phyloP scores from a whole-genome alignment of 768 basidiomycete genomes.

The Megacollybia marginata region DNA sequence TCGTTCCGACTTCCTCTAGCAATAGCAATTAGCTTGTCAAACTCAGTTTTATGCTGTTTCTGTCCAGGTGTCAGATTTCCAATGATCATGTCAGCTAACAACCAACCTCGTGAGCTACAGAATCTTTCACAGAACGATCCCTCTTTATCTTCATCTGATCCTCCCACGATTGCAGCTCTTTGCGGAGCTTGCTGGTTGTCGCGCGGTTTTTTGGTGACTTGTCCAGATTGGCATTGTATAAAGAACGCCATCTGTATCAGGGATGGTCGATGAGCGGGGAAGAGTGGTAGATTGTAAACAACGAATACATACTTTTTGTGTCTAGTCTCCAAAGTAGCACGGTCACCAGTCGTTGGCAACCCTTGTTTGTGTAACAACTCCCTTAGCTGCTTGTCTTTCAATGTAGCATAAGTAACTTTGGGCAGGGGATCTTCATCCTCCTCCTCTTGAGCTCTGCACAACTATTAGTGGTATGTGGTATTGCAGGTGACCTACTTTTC shows the following conservation, averaged over 20 bases:
- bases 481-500: slow-evolving; percentile 17
- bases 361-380: slow-evolving; percentile 46
- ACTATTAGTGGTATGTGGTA: not conserved
- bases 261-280: not conserved
- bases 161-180: slow-evolving; percentile 55
- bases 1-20: too few species aligned
- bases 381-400: slow-evolving; percentile 55
- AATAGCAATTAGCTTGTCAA: too few species aligned
- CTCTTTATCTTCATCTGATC: slow-evolving; percentile 36
- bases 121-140: slow-evolving; percentile 31
- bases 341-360: slow-evolving; percentile 46
- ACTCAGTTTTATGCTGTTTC: too few species aligned
- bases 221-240: slow-evolving; percentile 69
- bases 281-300: not conserved
- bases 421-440: slow-evolving; percentile 44
- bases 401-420: slow-evolving; percentile 54
- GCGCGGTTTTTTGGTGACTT: slow-evolving; percentile 37
- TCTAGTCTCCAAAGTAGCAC: slow-evolving; percentile 41
- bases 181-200: slow-evolving; percentile 35
- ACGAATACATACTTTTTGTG: slow-evolving; percentile 47
- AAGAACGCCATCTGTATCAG: slow-evolving; percentile 54
- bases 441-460: slow-evolving; percentile 15
- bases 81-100: too few species aligned
- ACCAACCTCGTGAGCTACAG: slow-evolving; percentile 31
- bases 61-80: too few species aligned